Percentiles rank a stretch among this genome's conserved stretches.
phyloP scores from a whole-genome alignment of 129 eudicot genomes.

The Helianthus annuus region DNA sequence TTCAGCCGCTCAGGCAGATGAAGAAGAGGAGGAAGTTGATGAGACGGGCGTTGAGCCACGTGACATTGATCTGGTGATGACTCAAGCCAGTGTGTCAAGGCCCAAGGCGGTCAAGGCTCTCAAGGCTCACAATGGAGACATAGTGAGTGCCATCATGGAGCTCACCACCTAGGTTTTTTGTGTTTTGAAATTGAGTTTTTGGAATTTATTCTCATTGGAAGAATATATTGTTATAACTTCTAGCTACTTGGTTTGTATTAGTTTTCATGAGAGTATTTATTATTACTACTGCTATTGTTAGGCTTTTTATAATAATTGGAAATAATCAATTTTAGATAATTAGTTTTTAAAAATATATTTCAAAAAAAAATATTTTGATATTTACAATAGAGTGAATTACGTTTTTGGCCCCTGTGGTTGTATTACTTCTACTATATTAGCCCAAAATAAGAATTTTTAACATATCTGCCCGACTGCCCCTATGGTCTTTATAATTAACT shows the following conservation, averaged over 20 bases:
- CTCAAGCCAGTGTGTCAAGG: slow-evolving; percentile 77
- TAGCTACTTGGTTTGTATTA: slow-evolving; percentile 19
- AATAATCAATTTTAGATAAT: neutral
- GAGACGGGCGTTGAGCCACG: slow-evolving; percentile 72
- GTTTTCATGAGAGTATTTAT: slow-evolving; percentile 6
- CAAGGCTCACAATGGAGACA: slow-evolving; percentile 72
- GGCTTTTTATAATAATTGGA: neutral
- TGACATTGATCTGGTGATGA: slow-evolving; percentile 79
- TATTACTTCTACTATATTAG: no score
- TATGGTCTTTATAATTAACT: no score
- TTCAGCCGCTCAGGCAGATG: slow-evolving; percentile 48
- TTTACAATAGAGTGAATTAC: no score
- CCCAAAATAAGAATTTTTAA: no score
- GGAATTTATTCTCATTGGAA: slow-evolving; percentile 15
- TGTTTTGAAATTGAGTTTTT: slow-evolving; percentile 22
- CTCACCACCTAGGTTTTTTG: slow-evolving; percentile 50
- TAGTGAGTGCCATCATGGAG: slow-evolving; percentile 85
- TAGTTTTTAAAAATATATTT: neutral
- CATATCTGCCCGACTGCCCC: no score
- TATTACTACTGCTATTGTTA: slow-evolving; percentile 8
- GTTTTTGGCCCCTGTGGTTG: no score
- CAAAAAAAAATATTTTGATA: neutral
- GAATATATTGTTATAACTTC: slow-evolving; percentile 23
- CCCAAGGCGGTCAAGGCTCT: slow-evolving; percentile 80
- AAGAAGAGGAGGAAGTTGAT: slow-evolving; percentile 87